phyloP scores from a whole-genome alignment of 768 basidiomycete species.

The Tylopilus felleus region DNA sequence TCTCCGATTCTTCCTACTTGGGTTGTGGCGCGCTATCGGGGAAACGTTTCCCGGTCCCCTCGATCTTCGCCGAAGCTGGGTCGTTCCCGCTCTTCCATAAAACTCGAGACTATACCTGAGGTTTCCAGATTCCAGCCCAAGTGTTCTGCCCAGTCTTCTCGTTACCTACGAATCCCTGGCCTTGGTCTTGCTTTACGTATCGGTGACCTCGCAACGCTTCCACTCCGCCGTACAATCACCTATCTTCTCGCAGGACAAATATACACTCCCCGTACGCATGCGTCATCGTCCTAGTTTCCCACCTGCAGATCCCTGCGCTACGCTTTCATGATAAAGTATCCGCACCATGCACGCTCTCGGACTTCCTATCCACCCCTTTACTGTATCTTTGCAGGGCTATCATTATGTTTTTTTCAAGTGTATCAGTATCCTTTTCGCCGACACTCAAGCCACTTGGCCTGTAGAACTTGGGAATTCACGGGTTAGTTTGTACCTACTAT shows the following conservation, averaged over 20 bases:
- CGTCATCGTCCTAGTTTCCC: constrained; percentile 14
- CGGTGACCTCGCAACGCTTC: constrained; percentile 29
- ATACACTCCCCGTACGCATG: constrained; percentile 18
- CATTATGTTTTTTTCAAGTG: constrained; percentile 10
- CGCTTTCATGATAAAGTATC: not conserved
- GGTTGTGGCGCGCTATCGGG: constrained; percentile 12
- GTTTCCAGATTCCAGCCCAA: constrained; percentile 30
- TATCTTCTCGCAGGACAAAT: constrained; percentile 26
- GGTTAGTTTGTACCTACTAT: constrained; percentile 21
- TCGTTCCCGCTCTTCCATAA: constrained; percentile 23
- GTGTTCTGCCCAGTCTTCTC: constrained; percentile 4
- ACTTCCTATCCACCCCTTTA: not conserved
- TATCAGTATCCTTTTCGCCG: constrained; percentile 14
- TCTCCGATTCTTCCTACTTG: constrained; percentile 26
- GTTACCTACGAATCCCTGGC: constrained; percentile 26
- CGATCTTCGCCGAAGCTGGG: constrained; percentile 24
- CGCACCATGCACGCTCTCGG: constrained; percentile 8
- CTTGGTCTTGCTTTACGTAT: constrained; percentile 28
- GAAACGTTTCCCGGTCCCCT: constrained; percentile 17
- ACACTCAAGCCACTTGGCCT: not conserved
- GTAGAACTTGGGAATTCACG: not conserved
- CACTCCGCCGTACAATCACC: constrained; percentile 23
- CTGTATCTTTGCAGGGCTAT: constrained; percentile 10
- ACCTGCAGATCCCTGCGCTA: not conserved
- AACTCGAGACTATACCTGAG: constrained; percentile 40